A percentile compares a stretch with the other conserved stretches of the same genome.
Conservation (phyloP, 164 flowering plant genomes). For the Vitis vinifera region ASM3070453v1 NC_081811.1:27797001-27797500, state of each 20-base stretch:
- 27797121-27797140: neutral
- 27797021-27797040: slow-evolving; percentile 84
- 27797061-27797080: slow-evolving; percentile 94
- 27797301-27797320: slow-evolving; percentile 91
- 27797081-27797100: slow-evolving; percentile 88
- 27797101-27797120: slow-evolving; percentile 77
- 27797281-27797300: slow-evolving; percentile 91
- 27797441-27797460: slow-evolving; percentile 18
- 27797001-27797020: slow-evolving; percentile 47
- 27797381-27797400: slow-evolving; percentile 34
- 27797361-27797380: slow-evolving; percentile 80
- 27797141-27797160: neutral
- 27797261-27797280: slow-evolving; percentile 89
- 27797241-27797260: slow-evolving; percentile 96
- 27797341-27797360: slow-evolving; percentile 87
- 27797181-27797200: neutral
- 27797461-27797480: slow-evolving; percentile 23
- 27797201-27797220: neutral
- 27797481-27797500: neutral
- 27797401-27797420: slow-evolving; percentile 39
- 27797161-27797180: neutral
- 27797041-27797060: slow-evolving; percentile 77
- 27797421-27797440: slow-evolving; percentile 25
- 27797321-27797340: slow-evolving; percentile 84
- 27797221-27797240: slow-evolving; percentile 65